phyloP scores from a whole-genome alignment of 1,139 yeast species.

The Pichia sp. region DNA sequence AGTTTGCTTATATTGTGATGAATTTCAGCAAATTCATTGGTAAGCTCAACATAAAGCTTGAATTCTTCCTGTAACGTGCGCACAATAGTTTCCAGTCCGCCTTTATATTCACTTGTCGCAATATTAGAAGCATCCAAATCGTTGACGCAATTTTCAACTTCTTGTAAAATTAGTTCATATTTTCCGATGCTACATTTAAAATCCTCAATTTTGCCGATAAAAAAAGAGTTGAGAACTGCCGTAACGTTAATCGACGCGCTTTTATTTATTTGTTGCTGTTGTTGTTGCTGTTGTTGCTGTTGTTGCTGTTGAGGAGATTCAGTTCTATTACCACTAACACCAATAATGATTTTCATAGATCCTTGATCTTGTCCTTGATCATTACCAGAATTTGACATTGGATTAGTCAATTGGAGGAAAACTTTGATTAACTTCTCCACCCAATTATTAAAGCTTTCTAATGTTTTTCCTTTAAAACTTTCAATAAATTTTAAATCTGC shows the following conservation, averaged over 20 bases:
- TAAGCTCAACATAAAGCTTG: conserved; percentile 79
- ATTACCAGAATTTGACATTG: conserved; percentile 21
- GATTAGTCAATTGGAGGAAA: conserved; percentile 31
- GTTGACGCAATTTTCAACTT: conserved; percentile 69
- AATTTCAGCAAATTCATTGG: conserved; percentile 82
- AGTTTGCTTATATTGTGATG: conserved; percentile 60
- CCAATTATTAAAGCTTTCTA: conserved; percentile 32
- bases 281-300: conserved; percentile 14
- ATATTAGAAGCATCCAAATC: conserved; percentile 63
- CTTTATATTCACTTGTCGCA: conserved; percentile 32
- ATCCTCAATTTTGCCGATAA: conserved; percentile 44
- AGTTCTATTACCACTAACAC: conserved; percentile 27
- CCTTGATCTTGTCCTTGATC: conserved; percentile 22
- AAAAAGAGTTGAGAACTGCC: conserved; percentile 42
- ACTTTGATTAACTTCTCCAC: conserved; percentile 31
- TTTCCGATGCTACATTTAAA: conserved; percentile 57
- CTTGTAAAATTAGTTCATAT: conserved; percentile 57
- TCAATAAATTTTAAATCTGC: conserved; percentile 54
- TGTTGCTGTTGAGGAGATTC: conserved; percentile 15
- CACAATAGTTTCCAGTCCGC: conserved; percentile 51
- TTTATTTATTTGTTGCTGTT: conserved; percentile 15
- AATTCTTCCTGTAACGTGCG: conserved; percentile 78
- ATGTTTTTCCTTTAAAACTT: conserved; percentile 33
- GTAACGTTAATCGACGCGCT: conserved; percentile 26
- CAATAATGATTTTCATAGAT: conserved; percentile 23